Base-by-base conservation (phyloP, 2,329 filamentous ascomycete species). In the Alternaria novae-zelandiae region DNA sequence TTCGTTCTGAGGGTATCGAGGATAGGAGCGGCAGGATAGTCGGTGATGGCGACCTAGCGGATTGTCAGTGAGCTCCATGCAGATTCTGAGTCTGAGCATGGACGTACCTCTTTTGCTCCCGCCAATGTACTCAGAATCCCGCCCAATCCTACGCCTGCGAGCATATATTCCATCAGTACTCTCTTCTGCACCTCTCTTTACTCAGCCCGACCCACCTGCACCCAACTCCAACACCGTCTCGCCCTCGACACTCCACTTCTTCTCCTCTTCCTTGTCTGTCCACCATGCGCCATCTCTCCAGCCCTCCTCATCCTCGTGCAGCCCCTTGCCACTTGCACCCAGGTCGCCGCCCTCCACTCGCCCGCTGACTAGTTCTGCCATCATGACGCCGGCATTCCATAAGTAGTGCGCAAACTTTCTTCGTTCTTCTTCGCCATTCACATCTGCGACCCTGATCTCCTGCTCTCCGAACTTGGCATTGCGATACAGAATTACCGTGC, bases 391-490 rank as follows among this genome's bases (percentile, higher is more conserved):
- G 7, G 90, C 84, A 78, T 93, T 93, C 90, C 90, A 93, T 25
- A 93, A 79, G 76, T 90, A 92, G 74, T 93, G 90, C 65, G 88
- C 88, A 74, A 92, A 93, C 47, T 92, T 84, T 20, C 79, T 77
- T 54, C 89, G 81, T 70, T 88, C 86, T 28, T 83, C 79, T 58
- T 89, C 87, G 30, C 78, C 81, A 30, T 81, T 75, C 80, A 88
- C 70, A 68, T 84, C 80, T 8, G 82, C 81, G 1, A 80, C 78
- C 7, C 64, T 65, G 43, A 85, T 70, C 57, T 82, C 79, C n/a
- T 84, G 67, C 9, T 79, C 69, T 0, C 70, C 69, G 43, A 69
- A 67, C 10, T 50, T 59, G 6, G 60, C 56, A 51, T 84, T 88
- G 25, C 80, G 82, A 79, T 92, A 92, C 28, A 88, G 71, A 32